phyloP scores from a whole-genome alignment of 805 yeast species.

The Schizosaccharomyces cryophilus region DNA sequence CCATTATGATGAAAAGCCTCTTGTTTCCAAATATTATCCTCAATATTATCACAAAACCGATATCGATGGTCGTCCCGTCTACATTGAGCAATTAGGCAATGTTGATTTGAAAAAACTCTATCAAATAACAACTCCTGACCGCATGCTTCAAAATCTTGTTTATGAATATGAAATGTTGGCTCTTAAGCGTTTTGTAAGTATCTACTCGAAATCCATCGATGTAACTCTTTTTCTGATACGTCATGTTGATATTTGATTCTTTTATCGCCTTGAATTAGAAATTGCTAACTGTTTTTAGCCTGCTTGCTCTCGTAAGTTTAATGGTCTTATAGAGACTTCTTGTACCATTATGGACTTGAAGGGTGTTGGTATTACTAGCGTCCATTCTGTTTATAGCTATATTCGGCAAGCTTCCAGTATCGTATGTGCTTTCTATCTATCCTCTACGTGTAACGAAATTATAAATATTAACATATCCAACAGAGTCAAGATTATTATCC shows the following conservation, averaged over 20 bases:
- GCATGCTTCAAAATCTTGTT: slow-evolving; percentile 84
- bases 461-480: not conserved
- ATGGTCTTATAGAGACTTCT: slow-evolving; percentile 69
- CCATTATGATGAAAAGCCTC: slow-evolving; percentile 76
- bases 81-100: slow-evolving; percentile 77
- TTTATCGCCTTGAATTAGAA: not conserved
- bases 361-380: slow-evolving; percentile 69
- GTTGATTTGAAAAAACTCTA: slow-evolving; percentile 79
- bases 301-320: slow-evolving; percentile 71
- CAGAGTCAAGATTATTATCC: slow-evolving; percentile 81
- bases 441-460: not conserved
- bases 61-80: slow-evolving; percentile 88
- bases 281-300: slow-evolving; percentile 20
- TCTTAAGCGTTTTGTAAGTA: slow-evolving; percentile 33
- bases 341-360: slow-evolving; percentile 89
- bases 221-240: not conserved
- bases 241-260: not conserved
- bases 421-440: slow-evolving; percentile 13
- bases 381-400: slow-evolving; percentile 63
- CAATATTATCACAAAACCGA: slow-evolving; percentile 95
- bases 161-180: slow-evolving; percentile 94
- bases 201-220: not conserved
- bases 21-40: slow-evolving; percentile 40
- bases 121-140: slow-evolving; percentile 79
- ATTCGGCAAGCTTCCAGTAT: slow-evolving; percentile 81